Evolutionary conservation across 176 grass and related monocot genomes (phyloP), one percentile per base, ranked within the genome.

Genomic region (Avena insularis): DNA sequence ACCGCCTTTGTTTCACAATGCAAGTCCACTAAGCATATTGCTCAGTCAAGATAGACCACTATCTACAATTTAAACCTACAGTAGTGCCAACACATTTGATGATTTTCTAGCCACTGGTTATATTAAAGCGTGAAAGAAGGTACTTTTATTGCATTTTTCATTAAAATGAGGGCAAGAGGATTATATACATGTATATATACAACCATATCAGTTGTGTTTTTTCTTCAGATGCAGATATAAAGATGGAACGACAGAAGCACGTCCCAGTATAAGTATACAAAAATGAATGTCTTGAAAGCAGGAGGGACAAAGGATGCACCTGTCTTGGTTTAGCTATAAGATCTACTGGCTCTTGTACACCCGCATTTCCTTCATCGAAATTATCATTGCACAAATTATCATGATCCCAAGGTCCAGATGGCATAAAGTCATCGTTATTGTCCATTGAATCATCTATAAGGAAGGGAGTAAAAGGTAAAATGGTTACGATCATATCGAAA

Each of bases 251-350:
- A 71, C 19, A 65, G 72, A 63, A 77, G 57, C 9, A 38, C 12
- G 25, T 51, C 21, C 46, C 58, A 76, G 16, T 66, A 77, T 66
- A 67, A 61, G 83, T 46, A 77, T 9, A 47, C 5, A 48, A 25
- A 79, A 78, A 53, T 31, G 12, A 33, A 83, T 72, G 68, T 2
- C 4, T 65, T 40, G 25, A 55, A 78, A 48, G 56, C 40, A 47
- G 33, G 19, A 27, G 33, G 8, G 70, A 35, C 65, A 78, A 49
- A 84, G 36, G 20, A 56, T 63, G 66, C 76, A 98, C 96, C 92
- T 98, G 93, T 77, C 96, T 95, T 29, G 93, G 96, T 83, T 94
- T 91, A 85, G 81, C 38, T 62, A 96, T 86, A 79, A 98, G 92
- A 83, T 79, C 90, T 31, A 91, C 92, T 80, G 85, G 77, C 36